Base-by-base conservation (phyloP, 2,329 filamentous ascomycete species). In the Akanthomyces muscarius region DNA sequence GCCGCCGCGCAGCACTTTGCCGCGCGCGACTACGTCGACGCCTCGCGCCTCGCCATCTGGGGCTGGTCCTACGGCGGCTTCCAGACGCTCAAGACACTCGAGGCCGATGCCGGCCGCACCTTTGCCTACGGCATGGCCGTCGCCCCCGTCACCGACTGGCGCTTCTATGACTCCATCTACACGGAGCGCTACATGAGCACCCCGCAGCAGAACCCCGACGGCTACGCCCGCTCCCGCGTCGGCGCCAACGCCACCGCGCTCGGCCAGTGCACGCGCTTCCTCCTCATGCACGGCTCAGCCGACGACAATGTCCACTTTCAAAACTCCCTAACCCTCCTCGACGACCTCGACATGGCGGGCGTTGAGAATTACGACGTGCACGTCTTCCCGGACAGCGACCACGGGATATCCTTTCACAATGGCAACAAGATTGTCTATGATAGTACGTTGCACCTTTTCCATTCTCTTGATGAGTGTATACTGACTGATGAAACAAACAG, bases 231-330 rank as follows among this genome's bases (percentile, higher is more conserved):
- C 66, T 86, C 90, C 5, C 86, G 86, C 59, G 87, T 99, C 71
- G 33, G 33, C 33, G 84, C 74, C 64, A 91, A 99, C 71, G 88
- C 88, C 66, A 81, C 84, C 0, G 89, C 91, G 0, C 81, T 99
- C 7, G 80, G 82, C 4, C 76, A 87, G 67, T 96, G 89, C 73
- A 90, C 93, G 65, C 88, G 94, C 38, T 99, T 98, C 79, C 80
- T 99, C 45, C 75, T 99, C 69, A 97, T 98, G 91, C 95, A 99
- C 73, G 95, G 95, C 68, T 86, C 92, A n/a, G 90, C 90, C 8
- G 95, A 99, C 71, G 95, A 99, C 76, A 99, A 99, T 70, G 95
- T 99, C 14, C 96, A 99, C 75, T 87, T 97, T 76, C 96, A 99
- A 76, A 98, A 96, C 75, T 92, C 93, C 0, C 83, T 98, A 63